These are phyloP conservation scores for Eucalyptus virginea DNA, from an alignment of 345 rosid species.

Conservation along the genomic window DNA sequence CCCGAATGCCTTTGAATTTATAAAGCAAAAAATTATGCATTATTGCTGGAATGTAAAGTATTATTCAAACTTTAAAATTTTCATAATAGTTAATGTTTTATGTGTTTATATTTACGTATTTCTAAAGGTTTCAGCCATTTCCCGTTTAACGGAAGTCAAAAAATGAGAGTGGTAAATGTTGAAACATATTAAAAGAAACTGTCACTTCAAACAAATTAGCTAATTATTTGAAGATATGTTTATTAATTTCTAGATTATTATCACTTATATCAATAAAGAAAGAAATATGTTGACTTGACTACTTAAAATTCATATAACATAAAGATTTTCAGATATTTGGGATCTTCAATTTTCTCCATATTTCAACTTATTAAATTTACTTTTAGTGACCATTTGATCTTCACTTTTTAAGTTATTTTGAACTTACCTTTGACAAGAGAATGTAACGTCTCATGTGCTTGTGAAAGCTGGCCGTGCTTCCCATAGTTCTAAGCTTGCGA, in stretches of 20 bases:
- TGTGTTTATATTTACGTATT: too few species aligned
- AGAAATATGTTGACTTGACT: neutral
- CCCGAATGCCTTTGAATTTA: too few species aligned
- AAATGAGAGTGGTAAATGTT: neutral
- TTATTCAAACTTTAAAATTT: neutral
- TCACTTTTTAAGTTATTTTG: neutral
- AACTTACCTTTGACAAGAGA: constrained; percentile 7
- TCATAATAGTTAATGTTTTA: too few species aligned
- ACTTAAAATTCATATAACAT: neutral
- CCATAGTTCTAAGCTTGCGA: neutral
- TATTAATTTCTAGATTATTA: neutral
- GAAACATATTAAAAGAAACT: neutral
- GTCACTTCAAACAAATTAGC: neutral
- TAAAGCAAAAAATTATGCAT: neutral
- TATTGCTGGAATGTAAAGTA: neutral
- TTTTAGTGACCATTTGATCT: neutral
- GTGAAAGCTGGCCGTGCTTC: constrained; percentile 15
- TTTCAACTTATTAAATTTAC: neutral
- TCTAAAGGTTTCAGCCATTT: neutral
- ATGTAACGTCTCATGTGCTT: constrained; percentile 11
- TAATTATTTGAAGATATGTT: neutral
- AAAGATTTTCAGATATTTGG: neutral
- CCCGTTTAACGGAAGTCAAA: neutral
- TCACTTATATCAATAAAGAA: neutral
- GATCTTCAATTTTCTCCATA: neutral